Conservation (phyloP, 1,139 yeast species). For the Blastobotrys malaysiensis region DNA sequence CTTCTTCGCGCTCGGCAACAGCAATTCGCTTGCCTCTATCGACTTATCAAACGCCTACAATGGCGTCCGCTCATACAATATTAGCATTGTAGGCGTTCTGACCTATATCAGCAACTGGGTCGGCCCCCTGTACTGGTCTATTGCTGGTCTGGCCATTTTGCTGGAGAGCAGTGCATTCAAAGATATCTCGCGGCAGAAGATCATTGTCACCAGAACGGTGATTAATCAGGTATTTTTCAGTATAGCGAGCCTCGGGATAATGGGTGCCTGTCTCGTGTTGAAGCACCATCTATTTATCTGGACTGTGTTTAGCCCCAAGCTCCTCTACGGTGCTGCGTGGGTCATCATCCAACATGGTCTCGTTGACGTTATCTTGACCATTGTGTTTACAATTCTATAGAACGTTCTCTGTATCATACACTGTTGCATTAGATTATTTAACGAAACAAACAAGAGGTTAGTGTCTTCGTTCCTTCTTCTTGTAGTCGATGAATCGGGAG, state of each 20-base stretch:
- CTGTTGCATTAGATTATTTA: not conserved
- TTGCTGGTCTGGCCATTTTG: constrained; percentile 46
- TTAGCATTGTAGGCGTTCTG: constrained; percentile 67
- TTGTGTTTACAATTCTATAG: constrained; percentile 7
- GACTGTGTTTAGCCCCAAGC: constrained; percentile 95
- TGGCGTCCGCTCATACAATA: constrained; percentile 67
- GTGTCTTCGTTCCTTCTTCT: constrained; percentile 39
- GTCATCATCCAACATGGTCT: constrained; percentile 28
- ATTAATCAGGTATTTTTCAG: constrained; percentile 50
- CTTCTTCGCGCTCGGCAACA: constrained; percentile 84
- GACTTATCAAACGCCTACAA: constrained; percentile 90
- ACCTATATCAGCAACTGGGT: constrained; percentile 81
- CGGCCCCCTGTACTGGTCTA: constrained; percentile 79
- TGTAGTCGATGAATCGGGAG: constrained; percentile 73
- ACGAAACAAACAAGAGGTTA: not conserved
- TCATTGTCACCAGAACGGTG: constrained; percentile 30
- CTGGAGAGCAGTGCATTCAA: constrained; percentile 33
- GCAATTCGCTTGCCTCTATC: constrained; percentile 86
- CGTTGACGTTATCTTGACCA: constrained; percentile 19
- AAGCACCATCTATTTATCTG: constrained; percentile 88
- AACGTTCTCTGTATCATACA: not conserved
- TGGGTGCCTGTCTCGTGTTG: constrained; percentile 65
- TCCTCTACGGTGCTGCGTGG: constrained; percentile 82
- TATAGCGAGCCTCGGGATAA: constrained; percentile 49
- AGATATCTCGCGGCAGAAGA: constrained; percentile 10